Evolutionary conservation across 1,139 yeast species (phyloP).

Genomic region (Lodderomyces metapsilosis): DNA sequence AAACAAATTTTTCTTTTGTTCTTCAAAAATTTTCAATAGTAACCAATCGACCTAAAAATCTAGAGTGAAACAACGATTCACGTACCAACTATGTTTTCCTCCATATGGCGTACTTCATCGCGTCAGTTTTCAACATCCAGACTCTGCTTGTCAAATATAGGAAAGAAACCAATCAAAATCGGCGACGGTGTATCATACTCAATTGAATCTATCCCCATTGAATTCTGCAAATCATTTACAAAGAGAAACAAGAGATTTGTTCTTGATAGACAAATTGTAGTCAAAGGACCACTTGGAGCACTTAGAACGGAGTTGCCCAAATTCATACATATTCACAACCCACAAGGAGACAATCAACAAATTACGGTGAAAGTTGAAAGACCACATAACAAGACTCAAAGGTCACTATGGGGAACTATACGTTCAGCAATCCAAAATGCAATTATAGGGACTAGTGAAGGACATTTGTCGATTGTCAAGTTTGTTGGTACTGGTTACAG

Average conservation of each 20-base stretch:
- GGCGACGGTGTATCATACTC: conserved; percentile 31
- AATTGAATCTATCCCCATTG: conserved; percentile 39
- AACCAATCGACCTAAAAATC: no score
- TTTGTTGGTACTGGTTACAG: conserved; percentile 98
- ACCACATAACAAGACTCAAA: conserved; percentile 63
- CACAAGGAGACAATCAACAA: conserved; percentile 24
- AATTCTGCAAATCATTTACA: conserved; percentile 56
- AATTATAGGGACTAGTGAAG: conserved; percentile 86
- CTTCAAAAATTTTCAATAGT: no score
- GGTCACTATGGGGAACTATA: conserved; percentile 94
- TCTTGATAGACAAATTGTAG: conserved; percentile 60
- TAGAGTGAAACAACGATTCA: no score
- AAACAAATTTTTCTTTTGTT: background rate
- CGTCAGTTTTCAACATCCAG: conserved; percentile 29
- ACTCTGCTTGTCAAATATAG: conserved; percentile 34
- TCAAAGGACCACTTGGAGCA: conserved; percentile 80
- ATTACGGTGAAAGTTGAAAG: conserved; percentile 58
- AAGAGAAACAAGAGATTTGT: conserved; percentile 63
- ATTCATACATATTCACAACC: conserved; percentile 51
- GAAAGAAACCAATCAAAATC: conserved; percentile 40
- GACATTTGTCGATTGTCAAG: conserved; percentile 82
- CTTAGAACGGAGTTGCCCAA: conserved; percentile 67
- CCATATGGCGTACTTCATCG: conserved; percentile 5
- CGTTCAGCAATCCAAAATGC: conserved; percentile 77
- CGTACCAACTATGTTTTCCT: background rate